Conservation (phyloP, 1,284 basidiomycete genomes). For the Boletus sp. region DNA sequence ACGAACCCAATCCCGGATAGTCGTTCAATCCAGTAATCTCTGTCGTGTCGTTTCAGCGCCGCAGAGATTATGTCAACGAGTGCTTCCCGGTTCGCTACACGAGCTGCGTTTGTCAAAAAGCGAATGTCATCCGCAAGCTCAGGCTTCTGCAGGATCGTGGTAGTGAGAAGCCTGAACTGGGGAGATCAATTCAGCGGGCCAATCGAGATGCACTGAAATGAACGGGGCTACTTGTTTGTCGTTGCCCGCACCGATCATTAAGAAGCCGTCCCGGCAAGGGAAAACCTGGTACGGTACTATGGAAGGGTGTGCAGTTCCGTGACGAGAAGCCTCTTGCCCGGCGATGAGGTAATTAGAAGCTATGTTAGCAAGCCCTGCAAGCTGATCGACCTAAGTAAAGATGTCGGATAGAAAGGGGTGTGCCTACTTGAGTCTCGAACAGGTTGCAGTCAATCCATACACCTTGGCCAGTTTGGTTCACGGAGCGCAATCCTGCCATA, state of each 20-base stretch:
- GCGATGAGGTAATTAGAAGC: conserved; percentile 91
- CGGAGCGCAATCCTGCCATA: conserved; percentile 83
- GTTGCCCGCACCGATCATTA: conserved; percentile 95
- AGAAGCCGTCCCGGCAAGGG: conserved; percentile 80
- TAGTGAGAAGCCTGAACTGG: conserved; percentile 67
- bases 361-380: conserved; percentile 90
- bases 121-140: conserved; percentile 54
- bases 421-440: conserved; percentile 75
- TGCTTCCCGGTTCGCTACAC: conserved; percentile 74
- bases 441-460: conserved; percentile 89
- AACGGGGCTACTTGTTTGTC: conserved; percentile 65
- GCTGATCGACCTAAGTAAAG: conserved; percentile 40
- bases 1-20: conserved; percentile 74
- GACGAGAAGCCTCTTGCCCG: conserved; percentile 79
- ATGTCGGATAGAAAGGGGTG: conserved; percentile 5
- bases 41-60: conserved; percentile 52
- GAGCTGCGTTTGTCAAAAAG: conserved; percentile 70
- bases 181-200: conserved; percentile 13
- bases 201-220: background rate
- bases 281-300: conserved; percentile 93
- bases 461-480: conserved; percentile 82
- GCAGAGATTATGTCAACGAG: conserved; percentile 73
- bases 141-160: conserved; percentile 57
- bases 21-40: conserved; percentile 69
- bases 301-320: conserved; percentile 89